phyloP scores from a whole-genome alignment of 2,329 filamentous ascomycete genomes.

The Nemania sp. region DNA sequence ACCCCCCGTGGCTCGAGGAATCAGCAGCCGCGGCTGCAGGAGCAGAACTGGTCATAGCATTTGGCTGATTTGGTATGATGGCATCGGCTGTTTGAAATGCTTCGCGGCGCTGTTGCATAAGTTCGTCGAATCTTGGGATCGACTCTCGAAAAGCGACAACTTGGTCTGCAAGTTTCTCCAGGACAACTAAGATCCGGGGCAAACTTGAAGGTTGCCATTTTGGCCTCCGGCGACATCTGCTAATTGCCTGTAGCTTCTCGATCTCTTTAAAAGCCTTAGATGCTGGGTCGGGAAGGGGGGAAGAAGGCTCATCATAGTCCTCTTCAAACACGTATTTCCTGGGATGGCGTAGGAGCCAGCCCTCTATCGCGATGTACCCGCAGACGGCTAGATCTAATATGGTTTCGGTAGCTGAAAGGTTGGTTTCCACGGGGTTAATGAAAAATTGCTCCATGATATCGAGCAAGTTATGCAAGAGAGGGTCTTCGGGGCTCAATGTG shows the following conservation, averaged over 20 bases:
- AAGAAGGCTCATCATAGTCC: conserved; percentile 51
- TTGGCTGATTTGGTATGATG: conserved; percentile 55
- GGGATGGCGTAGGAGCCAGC: conserved; percentile 87
- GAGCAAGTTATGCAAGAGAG: conserved; percentile 72
- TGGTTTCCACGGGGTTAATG: conserved; percentile 90
- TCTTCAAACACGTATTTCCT: conserved; percentile 70
- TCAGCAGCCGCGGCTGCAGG: conserved; percentile 52
- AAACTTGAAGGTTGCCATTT: conserved; percentile 63
- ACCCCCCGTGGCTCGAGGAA: conserved; percentile 58
- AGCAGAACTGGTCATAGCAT: conserved; percentile 45
- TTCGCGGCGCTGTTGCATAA: conserved; percentile 74
- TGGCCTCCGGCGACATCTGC: conserved; percentile 65
- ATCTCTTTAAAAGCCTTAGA: conserved; percentile 52
- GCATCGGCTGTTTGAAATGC: conserved; percentile 72
- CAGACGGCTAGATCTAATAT: conserved; percentile 86
- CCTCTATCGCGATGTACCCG: conserved; percentile 84
- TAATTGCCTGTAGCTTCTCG: conserved; percentile 61
- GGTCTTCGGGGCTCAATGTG: conserved; percentile 72
- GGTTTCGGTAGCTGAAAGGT: conserved; percentile 86
- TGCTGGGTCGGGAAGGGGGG: conserved; percentile 39
- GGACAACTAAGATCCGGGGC: conserved; percentile 66
- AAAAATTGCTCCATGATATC: conserved; percentile 85
- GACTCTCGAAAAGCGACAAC: conserved; percentile 71
- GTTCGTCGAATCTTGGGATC: conserved; percentile 78
- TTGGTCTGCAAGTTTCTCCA: conserved; percentile 72